Conservation (phyloP, 352 stramenopile genomes). For the Aphanomyces euteiches region DNA sequence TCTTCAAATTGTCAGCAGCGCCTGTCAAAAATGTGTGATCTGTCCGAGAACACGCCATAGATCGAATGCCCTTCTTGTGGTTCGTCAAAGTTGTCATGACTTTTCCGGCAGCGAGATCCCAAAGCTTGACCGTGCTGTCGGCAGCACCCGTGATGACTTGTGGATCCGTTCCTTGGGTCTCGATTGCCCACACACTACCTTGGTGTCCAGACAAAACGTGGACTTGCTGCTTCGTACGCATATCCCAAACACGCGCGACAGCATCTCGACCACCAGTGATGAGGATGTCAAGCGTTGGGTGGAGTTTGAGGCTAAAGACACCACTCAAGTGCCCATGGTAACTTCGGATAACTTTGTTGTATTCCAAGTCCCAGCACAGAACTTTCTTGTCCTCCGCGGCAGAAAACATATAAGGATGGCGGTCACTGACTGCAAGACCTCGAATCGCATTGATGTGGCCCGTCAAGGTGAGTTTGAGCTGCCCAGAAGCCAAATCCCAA, state of each 20-base stretch:
- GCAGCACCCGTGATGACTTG: conserved; percentile 91
- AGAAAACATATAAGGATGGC: conserved; percentile 98
- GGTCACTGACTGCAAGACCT: conserved; percentile 92
- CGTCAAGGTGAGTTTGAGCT: conserved; percentile 98
- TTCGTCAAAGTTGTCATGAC: conserved; percentile 99
- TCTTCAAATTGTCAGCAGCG: conserved; percentile 98
- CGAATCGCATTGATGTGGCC: conserved; percentile 98
- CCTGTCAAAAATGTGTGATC: conserved; percentile 97
- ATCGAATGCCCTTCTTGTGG: conserved; percentile 98
- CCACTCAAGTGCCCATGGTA: conserved; percentile 99
- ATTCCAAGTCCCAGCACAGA: conserved; percentile 98
- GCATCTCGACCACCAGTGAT: conserved; percentile 94
- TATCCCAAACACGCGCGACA: conserved; percentile 96
- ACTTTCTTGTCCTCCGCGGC: conserved; percentile 99
- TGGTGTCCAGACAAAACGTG: conserved; percentile 96
- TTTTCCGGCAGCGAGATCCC: conserved; percentile 97
- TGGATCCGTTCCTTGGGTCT: conserved; percentile 95
- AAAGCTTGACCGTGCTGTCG: conserved; percentile 96
- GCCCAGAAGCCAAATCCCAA: conserved; percentile 96
- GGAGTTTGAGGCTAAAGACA: conserved; percentile 96
- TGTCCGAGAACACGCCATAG: conserved; percentile 86
- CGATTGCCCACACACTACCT: conserved; percentile 93
- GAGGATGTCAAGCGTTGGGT: conserved; percentile 98
- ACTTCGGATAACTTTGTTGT: conserved; percentile 99
- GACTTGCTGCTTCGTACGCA: conserved; percentile 98